These are phyloP conservation scores for Pulveroboletus frians DNA, from an alignment of 768 basidiomycete genomes.

Conservation along the genomic window DNA sequence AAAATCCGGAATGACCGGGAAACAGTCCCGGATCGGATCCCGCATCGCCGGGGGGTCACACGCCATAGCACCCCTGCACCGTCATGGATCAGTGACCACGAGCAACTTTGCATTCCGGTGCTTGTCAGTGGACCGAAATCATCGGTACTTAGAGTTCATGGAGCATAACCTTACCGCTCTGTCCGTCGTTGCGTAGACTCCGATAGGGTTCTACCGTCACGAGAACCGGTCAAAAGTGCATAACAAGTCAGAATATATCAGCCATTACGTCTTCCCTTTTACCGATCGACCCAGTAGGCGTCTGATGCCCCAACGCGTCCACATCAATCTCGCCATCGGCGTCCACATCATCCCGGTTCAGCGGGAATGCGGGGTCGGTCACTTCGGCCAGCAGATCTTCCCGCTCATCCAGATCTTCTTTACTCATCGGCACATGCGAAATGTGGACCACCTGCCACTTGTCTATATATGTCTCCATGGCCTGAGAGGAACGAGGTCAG, in stretches of 20 bases:
- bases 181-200: neutral
- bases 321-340: slow-evolving; percentile 54
- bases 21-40: neutral
- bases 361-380: slow-evolving; percentile 57
- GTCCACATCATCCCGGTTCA: slow-evolving; percentile 43
- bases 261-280: slow-evolving; percentile 35
- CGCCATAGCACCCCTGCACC: too few species aligned
- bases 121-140: neutral
- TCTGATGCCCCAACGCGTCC: slow-evolving; percentile 61
- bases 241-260: slow-evolving; percentile 27
- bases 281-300: slow-evolving; percentile 39
- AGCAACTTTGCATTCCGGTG: too few species aligned
- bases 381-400: slow-evolving; percentile 76
- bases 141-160: neutral
- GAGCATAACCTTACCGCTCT: neutral
- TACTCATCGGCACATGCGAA: slow-evolving; percentile 62
- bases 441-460: slow-evolving; percentile 82
- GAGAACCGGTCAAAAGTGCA: neutral
- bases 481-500: slow-evolving; percentile 33
- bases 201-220: neutral
- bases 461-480: slow-evolving; percentile 66
- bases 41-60: too few species aligned
- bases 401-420: slow-evolving; percentile 74
- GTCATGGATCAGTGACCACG: too few species aligned
- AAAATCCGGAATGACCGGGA: neutral